These are phyloP conservation scores for Cyberlindnera lachancei DNA, from an alignment of 805 yeast species.

Conservation along the genomic window DNA sequence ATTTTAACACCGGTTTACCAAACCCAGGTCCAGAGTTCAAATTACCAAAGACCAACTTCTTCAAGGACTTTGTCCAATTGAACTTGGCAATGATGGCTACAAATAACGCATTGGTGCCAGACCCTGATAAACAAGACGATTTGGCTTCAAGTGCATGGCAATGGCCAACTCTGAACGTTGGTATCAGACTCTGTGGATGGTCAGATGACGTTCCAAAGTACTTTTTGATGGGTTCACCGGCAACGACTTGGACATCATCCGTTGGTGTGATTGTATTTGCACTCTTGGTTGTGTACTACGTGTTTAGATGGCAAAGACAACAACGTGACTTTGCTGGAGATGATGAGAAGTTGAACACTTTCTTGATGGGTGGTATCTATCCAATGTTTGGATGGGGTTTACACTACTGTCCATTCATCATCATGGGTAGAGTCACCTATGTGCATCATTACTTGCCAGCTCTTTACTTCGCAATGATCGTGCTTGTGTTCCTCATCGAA, in stretches of 20 bases:
- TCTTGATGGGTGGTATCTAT: slow-evolving; percentile 64
- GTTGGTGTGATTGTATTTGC: slow-evolving; percentile 49
- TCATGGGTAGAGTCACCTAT: slow-evolving; percentile 83
- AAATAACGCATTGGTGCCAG: slow-evolving; percentile 75
- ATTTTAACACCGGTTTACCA: slow-evolving; percentile 51
- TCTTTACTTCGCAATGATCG: slow-evolving; percentile 63
- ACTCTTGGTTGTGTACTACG: slow-evolving; percentile 25
- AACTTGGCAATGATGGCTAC: slow-evolving; percentile 87
- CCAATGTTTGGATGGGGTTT: slow-evolving; percentile 81
- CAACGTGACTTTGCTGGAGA: slow-evolving; percentile 45
- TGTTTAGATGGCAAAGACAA: slow-evolving; percentile 77
- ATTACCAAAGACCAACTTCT: slow-evolving; percentile 68
- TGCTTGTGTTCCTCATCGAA: slow-evolving; percentile 47
- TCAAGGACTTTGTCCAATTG: slow-evolving; percentile 67
- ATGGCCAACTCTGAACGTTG: slow-evolving; percentile 77
- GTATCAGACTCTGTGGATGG: slow-evolving; percentile 76
- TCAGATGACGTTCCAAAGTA: slow-evolving; percentile 49
- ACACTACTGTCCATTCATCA: slow-evolving; percentile 66
- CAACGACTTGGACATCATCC: slow-evolving; percentile 71
- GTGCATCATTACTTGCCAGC: slow-evolving; percentile 86
- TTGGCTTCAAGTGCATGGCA: slow-evolving; percentile 76
- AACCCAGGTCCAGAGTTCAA: slow-evolving; percentile 52
- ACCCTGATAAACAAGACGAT: slow-evolving; percentile 63
- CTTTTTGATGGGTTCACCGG: slow-evolving; percentile 69
- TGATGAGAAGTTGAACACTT: slow-evolving; percentile 39